phyloP scores from a whole-genome alignment of 345 rosid genomes.

The Salix brachista region DNA sequence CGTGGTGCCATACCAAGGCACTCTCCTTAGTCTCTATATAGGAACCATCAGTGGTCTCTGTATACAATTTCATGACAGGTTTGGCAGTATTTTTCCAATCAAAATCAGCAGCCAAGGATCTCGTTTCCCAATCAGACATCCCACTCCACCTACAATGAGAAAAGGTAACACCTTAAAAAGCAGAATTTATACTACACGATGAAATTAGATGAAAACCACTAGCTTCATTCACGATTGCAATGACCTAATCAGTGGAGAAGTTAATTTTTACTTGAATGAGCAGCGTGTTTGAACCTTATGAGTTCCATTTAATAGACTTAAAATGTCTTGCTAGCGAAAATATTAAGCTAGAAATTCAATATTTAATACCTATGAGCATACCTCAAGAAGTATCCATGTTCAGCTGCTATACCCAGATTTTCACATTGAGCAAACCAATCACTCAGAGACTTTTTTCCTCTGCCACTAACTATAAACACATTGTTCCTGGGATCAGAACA shows the following conservation, averaged over 20 bases:
- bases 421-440: slow-evolving; percentile 35
- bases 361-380: background rate
- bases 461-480: slow-evolving; percentile 45
- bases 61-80: slow-evolving; percentile 54
- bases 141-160: slow-evolving; percentile 44
- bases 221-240: background rate
- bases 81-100: slow-evolving; percentile 53
- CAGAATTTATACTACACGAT: background rate
- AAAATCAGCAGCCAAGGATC: slow-evolving; percentile 35
- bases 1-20: slow-evolving; percentile 73
- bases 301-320: background rate
- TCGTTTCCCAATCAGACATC: slow-evolving; percentile 47
- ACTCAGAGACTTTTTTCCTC: slow-evolving; percentile 32
- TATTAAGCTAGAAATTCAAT: background rate
- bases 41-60: slow-evolving; percentile 67
- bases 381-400: slow-evolving; percentile 41
- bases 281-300: background rate
- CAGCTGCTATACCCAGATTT: slow-evolving; percentile 45
- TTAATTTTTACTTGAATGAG: background rate
- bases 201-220: background rate
- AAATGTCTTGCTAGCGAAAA: background rate
- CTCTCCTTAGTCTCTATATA: slow-evolving; percentile 56
- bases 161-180: background rate
- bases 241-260: background rate
- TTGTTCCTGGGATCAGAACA: slow-evolving; percentile 37